A percentile compares a stretch with the other conserved stretches of the same genome.
These are phyloP conservation scores for Neurospora sublineolata DNA, from an alignment of 495 filamentous ascomycete species.

Conservation along the genomic window DNA sequence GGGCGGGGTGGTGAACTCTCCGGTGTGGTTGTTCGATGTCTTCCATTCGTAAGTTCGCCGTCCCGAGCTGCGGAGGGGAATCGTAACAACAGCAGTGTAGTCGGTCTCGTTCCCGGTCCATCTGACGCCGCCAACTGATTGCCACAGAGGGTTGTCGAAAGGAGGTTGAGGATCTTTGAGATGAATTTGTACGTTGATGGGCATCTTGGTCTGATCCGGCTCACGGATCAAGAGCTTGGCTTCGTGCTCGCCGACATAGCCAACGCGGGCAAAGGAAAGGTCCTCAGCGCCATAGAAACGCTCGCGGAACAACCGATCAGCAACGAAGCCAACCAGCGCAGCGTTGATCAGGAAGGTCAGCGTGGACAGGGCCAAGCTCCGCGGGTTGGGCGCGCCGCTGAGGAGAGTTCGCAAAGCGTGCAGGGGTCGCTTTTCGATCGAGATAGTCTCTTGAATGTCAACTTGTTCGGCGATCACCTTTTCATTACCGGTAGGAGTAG, in stretches of 20 bases:
- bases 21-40: conserved; percentile 72
- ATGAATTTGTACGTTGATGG: conserved; percentile 52
- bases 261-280: conserved; percentile 70
- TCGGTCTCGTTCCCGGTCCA: conserved; percentile 66
- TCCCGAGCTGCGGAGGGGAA: conserved; percentile 34
- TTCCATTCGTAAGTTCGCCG: conserved; percentile 67
- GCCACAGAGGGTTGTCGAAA: conserved; percentile 47
- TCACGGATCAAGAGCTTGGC: conserved; percentile 79
- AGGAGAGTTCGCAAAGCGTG: conserved; percentile 50
- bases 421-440: conserved; percentile 27
- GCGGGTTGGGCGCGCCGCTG: conserved; percentile 63
- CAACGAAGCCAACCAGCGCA: conserved; percentile 48
- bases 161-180: conserved; percentile 34
- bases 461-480: conserved; percentile 33
- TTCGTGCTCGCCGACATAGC: conserved; percentile 69
- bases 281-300: conserved; percentile 58
- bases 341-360: conserved; percentile 61
- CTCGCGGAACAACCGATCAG: conserved; percentile 66
- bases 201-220: conserved; percentile 61
- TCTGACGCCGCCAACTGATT: conserved; percentile 49
- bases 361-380: conserved; percentile 42
- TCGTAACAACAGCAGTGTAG: conserved; percentile 59
- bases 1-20: conserved; percentile 59
- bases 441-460: conserved; percentile 40
- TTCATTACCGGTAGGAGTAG: neutral